Conservation (phyloP, 2,329 filamentous ascomycete species). For the Nothophaeocryptopus gaeumannii region DNA sequence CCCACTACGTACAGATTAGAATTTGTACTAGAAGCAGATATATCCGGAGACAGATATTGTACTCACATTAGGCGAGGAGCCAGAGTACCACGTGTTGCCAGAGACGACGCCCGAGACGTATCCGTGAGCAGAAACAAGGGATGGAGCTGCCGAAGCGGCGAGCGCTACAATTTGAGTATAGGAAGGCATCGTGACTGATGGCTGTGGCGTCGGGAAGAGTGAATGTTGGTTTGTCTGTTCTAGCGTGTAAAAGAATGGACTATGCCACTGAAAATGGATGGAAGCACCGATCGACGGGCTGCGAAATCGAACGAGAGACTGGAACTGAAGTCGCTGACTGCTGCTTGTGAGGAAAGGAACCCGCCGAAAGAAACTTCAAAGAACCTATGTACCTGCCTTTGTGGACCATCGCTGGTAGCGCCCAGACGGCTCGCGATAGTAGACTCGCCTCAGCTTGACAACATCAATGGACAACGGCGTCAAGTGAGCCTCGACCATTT, state of each 20-base stretch:
- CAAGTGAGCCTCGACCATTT: conserved; percentile 12
- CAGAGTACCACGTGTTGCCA: conserved; percentile 46
- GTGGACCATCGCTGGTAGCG: neutral
- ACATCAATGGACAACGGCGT: conserved; percentile 14
- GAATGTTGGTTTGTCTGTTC: conserved; percentile 1
- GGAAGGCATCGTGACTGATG: conserved; percentile 18
- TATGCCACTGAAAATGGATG: conserved; percentile 16
- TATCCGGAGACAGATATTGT: too few relatives aligned
- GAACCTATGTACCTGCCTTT: conserved; percentile 14
- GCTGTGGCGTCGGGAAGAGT: neutral
- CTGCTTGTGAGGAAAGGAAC: too few relatives aligned
- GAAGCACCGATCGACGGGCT: conserved; percentile 17
- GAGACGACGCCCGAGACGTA: conserved; percentile 44
- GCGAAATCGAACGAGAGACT: conserved; percentile 12
- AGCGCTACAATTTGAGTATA: conserved; percentile 14
- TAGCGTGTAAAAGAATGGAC: conserved; percentile 10
- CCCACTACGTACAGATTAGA: conserved; percentile 28
- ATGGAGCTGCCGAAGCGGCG: conserved; percentile 20
- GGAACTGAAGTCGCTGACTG: conserved; percentile 11
- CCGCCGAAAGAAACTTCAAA: too few relatives aligned
- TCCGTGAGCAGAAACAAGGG: conserved; percentile 45
- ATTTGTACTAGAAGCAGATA: too few relatives aligned
- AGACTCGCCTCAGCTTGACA: conserved; percentile 17
- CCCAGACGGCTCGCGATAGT: neutral
- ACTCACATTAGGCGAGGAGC: conserved; percentile 35